Evolutionary conservation across 805 yeast genomes (phyloP), one percentile per base, ranked within the genome.

Genomic region (Priceomyces carsonii): DNA sequence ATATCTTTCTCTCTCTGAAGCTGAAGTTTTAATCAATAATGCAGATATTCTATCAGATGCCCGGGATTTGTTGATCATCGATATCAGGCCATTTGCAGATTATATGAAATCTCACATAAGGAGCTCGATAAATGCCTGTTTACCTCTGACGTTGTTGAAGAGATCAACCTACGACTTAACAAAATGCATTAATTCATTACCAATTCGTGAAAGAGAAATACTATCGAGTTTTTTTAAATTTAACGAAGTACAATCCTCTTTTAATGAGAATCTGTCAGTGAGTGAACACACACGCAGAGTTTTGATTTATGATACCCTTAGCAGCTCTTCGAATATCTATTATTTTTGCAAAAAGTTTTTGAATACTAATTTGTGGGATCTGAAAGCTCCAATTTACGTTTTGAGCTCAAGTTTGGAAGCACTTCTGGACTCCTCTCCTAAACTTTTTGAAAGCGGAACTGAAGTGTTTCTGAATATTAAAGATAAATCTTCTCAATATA

Each of bases 101-200:
- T 87, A 66, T 53, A 71, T 80, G 27, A 73, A 69, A 40, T 53
- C 70, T 2, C 88, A 82, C 42, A 58, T 91, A 8, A 50, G 48
- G 3, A 66, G 73, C 26, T 75, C 97, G 1, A 66, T 86, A 29
- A 87, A 87, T 54, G 73, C 91, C 23, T 86, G 95, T 57, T 62
- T 90, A 9, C 97, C 98, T 2, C 83, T 95, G n/a, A 90, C 97
- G 0, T 66, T 90, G 26, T 63, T 90, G 43, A 85, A 81, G 54
- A 73, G 98, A 44, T 66, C 79, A 20, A 82, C 81, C 35, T 90
- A 85, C 50, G 79, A 80, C 3, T 64, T 90, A 37, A 64, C 63
- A 30, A 71, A 79, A 50, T 79, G 87, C 46, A 61, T 84, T 16
- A 77, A 74, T 33, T 80, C 85, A 19, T 59, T 84, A 32, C 77